Evolutionary conservation across 805 yeast species (phyloP), one percentile per base, ranked within the genome.

Genomic region (Cyberlindnera sargentensis): DNA sequence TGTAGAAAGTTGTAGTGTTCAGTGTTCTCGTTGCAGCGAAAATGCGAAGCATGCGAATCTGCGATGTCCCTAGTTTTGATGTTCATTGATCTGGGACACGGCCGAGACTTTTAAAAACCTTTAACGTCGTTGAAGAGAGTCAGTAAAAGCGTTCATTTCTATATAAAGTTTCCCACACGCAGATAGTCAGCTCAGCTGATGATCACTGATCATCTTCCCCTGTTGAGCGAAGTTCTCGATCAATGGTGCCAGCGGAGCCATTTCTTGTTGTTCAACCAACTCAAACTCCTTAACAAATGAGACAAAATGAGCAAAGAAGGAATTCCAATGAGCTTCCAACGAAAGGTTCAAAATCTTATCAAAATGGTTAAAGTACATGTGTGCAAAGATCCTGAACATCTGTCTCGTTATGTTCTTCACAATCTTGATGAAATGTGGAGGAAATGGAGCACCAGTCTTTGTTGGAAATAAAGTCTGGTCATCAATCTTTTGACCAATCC

Each of bases 261-360:
- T 66, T 50, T 93, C 99, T 43, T 72, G 70, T 41, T 79, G 69
- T 47, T 89, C 98, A 31, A 93, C 71, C 50, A 93, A 73, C 42
- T 78, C 82, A 62, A 87, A 93, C 51, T 89, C 95, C 51, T 83
- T 82, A 10, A 84, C 77, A 58, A 93, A 87, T 42, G 95, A 83
- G 36, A 91, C 76, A 57, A 85, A 93, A 61, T 93, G 99, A 11
- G 96, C 93, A 65, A 95, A 93, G 55, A 90, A 86, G 3, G 98
- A 90, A 63, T 93, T 93, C 95, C 96, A 93, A 62, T 93, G 98
- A 1, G 98, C 96, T 61, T 93, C 99, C 47, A 93, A 64, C 2
- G 95, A 82, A 46, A 93, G 66, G 62, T 93, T 97, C n/a, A 91
- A 80, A 25, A 91, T 76, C 59, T 84, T 88, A 52, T 91, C 99